phyloP scores from a whole-genome alignment of 2,329 filamentous ascomycete species.

The Nigrospora osmanthi region DNA sequence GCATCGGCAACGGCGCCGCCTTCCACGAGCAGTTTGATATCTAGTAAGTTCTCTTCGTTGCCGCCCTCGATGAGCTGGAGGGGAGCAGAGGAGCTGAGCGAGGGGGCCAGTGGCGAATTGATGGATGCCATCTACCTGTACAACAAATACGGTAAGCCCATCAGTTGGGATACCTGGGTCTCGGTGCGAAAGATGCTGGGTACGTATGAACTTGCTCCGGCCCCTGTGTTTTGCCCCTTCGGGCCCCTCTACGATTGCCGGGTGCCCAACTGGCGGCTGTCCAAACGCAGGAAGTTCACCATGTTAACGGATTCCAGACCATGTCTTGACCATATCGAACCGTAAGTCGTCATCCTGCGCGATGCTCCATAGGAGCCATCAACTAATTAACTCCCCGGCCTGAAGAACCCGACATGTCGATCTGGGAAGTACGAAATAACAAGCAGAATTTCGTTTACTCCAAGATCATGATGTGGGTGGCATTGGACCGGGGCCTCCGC shows the following conservation, averaged over 20 bases:
- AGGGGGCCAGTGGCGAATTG: conserved; percentile 46
- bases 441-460: conserved; percentile 75
- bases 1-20: conserved; percentile 70
- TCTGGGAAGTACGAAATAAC: conserved; percentile 72
- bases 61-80: too few relatives aligned
- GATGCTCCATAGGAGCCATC: too few relatives aligned
- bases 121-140: conserved; percentile 72
- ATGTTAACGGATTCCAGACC: conserved; percentile 37
- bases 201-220: conserved; percentile 13
- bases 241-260: too few relatives aligned
- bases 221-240: too few relatives aligned
- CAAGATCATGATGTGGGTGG: conserved; percentile 80
- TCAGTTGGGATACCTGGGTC: conserved; percentile 71
- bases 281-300: too few relatives aligned
- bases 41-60: conserved; percentile 30
- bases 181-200: conserved; percentile 59
- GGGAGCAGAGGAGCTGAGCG: too few relatives aligned
- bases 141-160: conserved; percentile 72
- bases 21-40: conserved; percentile 74
- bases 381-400: conserved; percentile 6
- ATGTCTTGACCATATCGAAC: conserved; percentile 59
- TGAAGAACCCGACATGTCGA: conserved; percentile 66
- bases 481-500: conserved; percentile 67
- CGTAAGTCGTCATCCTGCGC: conserved; percentile 23
- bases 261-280: too few relatives aligned